These are phyloP conservation scores for Vinca minor DNA, from an alignment of 257 asterid species.

Conservation along the genomic window DNA sequence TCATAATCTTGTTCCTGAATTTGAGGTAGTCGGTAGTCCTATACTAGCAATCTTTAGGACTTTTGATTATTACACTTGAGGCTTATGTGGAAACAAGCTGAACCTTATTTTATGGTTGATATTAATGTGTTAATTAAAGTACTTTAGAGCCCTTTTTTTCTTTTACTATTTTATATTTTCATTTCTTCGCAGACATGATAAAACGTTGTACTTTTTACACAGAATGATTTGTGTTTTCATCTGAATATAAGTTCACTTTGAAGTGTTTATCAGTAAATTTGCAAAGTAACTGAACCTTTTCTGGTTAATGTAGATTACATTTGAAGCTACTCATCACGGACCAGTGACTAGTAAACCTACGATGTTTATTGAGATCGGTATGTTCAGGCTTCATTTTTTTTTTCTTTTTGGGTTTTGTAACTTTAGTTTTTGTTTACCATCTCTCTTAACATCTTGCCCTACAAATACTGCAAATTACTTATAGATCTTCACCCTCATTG, in stretches of 20 bases:
- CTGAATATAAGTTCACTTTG: too few relatives aligned
- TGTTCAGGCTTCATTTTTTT: background rate
- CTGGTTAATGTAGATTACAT: conserved; percentile 49
- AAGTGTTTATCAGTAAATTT: background rate
- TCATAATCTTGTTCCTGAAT: conserved; percentile 76
- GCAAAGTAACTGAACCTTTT: conserved; percentile 7
- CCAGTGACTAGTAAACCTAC: conserved; percentile 82
- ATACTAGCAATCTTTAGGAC: background rate
- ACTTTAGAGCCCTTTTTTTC: background rate
- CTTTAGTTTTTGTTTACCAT: background rate
- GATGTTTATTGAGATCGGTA: conserved; percentile 89
- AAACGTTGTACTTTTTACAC: background rate
- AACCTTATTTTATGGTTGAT: background rate
- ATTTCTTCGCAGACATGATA: background rate
- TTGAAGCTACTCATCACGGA: conserved; percentile 96
- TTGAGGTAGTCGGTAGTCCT: conserved; percentile 62
- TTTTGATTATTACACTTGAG: background rate
- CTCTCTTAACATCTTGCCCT: background rate
- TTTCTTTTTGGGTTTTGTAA: background rate
- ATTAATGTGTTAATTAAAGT: background rate
- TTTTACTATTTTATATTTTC: background rate
- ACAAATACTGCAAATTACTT: background rate
- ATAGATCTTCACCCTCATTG: background rate
- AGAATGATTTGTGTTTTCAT: background rate
- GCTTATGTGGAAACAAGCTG: background rate